phyloP scores from a whole-genome alignment of 192 early-diverging fungal species.

The Gigaspora rosea region DNA sequence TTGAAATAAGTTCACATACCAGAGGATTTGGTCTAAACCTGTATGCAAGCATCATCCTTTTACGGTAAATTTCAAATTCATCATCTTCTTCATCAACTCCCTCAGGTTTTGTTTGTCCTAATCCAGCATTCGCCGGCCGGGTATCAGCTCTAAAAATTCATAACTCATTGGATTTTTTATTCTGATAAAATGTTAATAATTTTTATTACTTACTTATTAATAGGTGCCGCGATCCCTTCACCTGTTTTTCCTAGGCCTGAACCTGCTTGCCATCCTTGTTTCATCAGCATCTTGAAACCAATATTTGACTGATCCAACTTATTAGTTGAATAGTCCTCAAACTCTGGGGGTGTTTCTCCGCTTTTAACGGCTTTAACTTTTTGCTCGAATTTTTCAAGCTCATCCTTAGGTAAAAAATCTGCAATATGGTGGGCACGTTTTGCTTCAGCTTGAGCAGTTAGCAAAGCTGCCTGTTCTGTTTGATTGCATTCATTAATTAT shows the following conservation, averaged over 20 bases:
- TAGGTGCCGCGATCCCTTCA: constrained; percentile 30
- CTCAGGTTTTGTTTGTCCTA: constrained; percentile 36
- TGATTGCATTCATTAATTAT: not conserved
- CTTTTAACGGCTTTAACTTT: constrained; percentile 34
- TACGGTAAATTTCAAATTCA: constrained; percentile 39
- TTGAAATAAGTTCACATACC: constrained; percentile 24
- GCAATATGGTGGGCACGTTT: constrained; percentile 39
- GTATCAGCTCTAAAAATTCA: constrained; percentile 28
- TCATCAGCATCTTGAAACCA: constrained; percentile 38
- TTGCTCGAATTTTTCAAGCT: constrained; percentile 33
- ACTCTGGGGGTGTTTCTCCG: constrained; percentile 15
- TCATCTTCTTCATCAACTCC: constrained; percentile 36
- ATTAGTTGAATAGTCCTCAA: constrained; percentile 35
- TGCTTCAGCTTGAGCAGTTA: constrained; percentile 31
- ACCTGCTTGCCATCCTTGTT: constrained; percentile 37
- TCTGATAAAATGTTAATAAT: not conserved
- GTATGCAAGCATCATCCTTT: constrained; percentile 37
- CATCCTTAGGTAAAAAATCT: constrained; percentile 35
- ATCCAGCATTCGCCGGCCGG: constrained; percentile 27
- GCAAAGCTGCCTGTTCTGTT: constrained; percentile 33
- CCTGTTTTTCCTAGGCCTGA: constrained; percentile 35
- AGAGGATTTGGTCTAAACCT: constrained; percentile 38
- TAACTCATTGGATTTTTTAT: not conserved
- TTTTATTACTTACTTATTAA: constrained; percentile 28
- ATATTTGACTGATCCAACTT: constrained; percentile 34